Evolutionary conservation across 805 yeast species (phyloP).

Genomic region (Wickerhamomyces pijperi): DNA sequence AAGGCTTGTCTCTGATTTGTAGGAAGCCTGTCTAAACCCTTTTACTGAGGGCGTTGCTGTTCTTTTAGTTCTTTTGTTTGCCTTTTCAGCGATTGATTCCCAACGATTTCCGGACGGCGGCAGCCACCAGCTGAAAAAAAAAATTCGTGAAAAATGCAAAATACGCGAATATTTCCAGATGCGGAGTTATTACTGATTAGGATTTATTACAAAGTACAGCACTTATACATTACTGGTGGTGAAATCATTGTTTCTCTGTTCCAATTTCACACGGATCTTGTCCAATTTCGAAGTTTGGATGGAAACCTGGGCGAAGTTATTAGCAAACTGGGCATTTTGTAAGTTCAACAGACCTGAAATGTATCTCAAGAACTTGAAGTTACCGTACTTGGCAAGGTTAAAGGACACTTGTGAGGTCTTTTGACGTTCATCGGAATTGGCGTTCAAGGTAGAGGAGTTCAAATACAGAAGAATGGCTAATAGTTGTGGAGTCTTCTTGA

Average conservation of each 20-base stretch:
- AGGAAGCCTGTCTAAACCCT: too few species aligned
- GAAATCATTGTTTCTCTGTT: not conserved
- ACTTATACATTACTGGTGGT: too few species aligned
- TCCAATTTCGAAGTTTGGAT: conserved; percentile 13
- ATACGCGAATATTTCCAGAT: not conserved
- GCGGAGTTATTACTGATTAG: too few species aligned
- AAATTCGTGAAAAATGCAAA: not conserved
- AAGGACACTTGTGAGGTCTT: conserved; percentile 18
- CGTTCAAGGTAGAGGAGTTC: conserved; percentile 14
- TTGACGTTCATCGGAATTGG: conserved; percentile 19
- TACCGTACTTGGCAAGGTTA: conserved; percentile 16
- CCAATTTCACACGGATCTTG: conserved; percentile 5
- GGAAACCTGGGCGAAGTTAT: conserved; percentile 15
- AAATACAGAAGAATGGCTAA: conserved; percentile 13
- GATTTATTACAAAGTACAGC: too few species aligned
- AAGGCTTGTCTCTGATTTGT: too few species aligned
- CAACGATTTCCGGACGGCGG: not conserved
- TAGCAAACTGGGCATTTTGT: conserved; percentile 14
- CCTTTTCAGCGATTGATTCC: not conserved
- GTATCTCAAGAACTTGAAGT: conserved; percentile 15
- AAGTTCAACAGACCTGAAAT: conserved; percentile 14
- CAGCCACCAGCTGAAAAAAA: too few species aligned
- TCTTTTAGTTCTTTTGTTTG: not conserved
- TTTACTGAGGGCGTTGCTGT: not conserved
- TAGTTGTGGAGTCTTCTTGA: conserved; percentile 13